A percentile compares a stretch with the other conserved stretches of the same genome.
phyloP scores from a whole-genome alignment of 139 green algal genomes.

The Chlorella sp. region DNA sequence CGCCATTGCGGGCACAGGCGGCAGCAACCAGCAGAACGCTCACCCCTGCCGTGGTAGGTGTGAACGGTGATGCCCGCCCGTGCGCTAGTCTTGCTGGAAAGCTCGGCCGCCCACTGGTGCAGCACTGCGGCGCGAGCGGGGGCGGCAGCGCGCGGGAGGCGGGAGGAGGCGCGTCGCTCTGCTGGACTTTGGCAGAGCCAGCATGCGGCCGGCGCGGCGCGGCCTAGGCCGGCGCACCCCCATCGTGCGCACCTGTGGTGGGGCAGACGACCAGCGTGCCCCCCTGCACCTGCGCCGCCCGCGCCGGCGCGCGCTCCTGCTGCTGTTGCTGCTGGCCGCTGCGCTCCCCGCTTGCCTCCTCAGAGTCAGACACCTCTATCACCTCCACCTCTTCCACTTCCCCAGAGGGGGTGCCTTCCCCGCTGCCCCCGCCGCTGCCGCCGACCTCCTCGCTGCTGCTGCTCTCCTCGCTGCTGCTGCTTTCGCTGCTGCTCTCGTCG shows the following conservation, averaged over 20 bases:
- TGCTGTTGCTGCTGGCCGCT: background rate
- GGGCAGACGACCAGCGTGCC: conserved; percentile 40
- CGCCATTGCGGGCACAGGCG: no score
- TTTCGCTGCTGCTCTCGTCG: background rate
- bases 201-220: no score
- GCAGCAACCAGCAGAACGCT: background rate
- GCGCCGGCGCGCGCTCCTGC: background rate
- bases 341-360: background rate
- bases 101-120: conserved; percentile 85
- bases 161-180: no score
- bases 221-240: no score
- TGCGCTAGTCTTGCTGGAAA: conserved; percentile 18
- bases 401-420: background rate
- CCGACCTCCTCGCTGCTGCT: background rate
- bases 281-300: background rate
- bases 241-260: no score
- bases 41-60: conserved; percentile 79
- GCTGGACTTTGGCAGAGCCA: no score
- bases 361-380: background rate
- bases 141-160: no score
- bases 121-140: no score
- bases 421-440: background rate
- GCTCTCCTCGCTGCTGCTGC: background rate
- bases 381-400: background rate
- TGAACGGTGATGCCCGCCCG: conserved; percentile 51